Base-by-base conservation (phyloP, 192 early-diverging fungal species). In the Jimgerdemannia lactiflua region DNA sequence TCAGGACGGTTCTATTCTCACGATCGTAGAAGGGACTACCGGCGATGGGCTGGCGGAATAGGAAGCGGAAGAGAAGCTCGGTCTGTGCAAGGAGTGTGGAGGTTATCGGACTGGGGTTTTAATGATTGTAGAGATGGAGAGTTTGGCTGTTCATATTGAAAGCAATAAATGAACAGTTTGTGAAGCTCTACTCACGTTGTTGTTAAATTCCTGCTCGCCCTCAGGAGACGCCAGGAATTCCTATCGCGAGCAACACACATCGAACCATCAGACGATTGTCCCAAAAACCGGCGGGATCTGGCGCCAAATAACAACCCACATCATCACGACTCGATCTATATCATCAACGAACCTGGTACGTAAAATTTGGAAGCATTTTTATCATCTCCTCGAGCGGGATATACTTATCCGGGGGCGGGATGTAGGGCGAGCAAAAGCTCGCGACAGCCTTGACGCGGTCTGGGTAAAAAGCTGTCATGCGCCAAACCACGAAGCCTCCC, bases 401-500 rank as follows among this genome's bases (percentile, higher is more conserved):
- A 64, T 77, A 83, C 2, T 65, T 41, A 8, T 67, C 49, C 10
- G 49, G 49, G n/a, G 87, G 74, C 19, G 88, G 85, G 3, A 54
- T 17, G 75, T 85, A 91, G 18, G 91, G 80, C n/a, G 85, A 86
- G 77, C 86, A 89, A 65, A 89, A 79, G 42, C 82, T 78, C 10
- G 77, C 81, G 6, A 91, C 75, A 18, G 89, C 83, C 3, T 65
- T 71, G 14, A 90, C 86, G 17, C 89, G 86, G n/a, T 92, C 84
- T 7, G 92, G 89, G 74, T 87, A 88, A 73, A 81, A 85, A 59
- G 86, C 74, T 7, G 83, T 80, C 39, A 90, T 75, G n/a, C 86
- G 74, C 90, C 91, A 92, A 19, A 63, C 80, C 3, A 84, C 44
- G 43, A 70, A 39, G 14, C 86, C 89, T 69, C 91, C 90, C 80